Evolutionary conservation across 73 alveolate genomes (phyloP), one percentile per base, ranked within the genome.

Genomic region (Halteria grandinella): DNA sequence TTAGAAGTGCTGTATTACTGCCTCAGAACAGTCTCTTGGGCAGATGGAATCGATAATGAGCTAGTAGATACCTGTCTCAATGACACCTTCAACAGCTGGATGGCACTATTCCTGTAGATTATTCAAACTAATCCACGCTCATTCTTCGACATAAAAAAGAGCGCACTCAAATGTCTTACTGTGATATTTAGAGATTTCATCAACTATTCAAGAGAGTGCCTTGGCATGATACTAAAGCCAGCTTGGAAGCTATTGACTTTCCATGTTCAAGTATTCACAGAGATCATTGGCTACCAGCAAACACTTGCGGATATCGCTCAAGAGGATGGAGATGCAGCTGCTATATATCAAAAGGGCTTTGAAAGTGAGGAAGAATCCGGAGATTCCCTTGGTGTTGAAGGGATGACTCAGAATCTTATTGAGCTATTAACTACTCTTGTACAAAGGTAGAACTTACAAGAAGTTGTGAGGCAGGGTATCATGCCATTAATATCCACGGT

Each of bases 31-130:
- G 43, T 87, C 17, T 57, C 91, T 0, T 87, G 95, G 95, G 95
- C 95, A 0, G 95, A 87, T 52, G 95, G 95, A 69, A 41, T 87
- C 32, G 79, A 87, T 32, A 71, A 81, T 20, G 71, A 80, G 24
- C 49, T 87, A 18, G 88, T 87, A 1, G 77, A 54, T 7, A 18
- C 31, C 0, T 77, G 88, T n/a, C 71, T 87, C 0, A 78, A 80
- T 74, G 88, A 76, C 29, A 81, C 91, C 7, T 87, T 76, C 58
- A 69, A 73, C 24, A 51, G 64, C 14, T 87, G 91, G 91, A 80
- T 81, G 85, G 62, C 85, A 2, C 81, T 80, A 12, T 73, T 79
- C 47, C 14, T 31, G 7, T 64, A 79, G 59, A 55, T 81, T 8
- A 69, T 87, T 18, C 40, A 69, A 39, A 51, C 91, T 3, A 66